These are phyloP conservation scores for Nicotiana paniculata DNA, from an alignment of 257 asterid genomes.

Conservation along the genomic window DNA sequence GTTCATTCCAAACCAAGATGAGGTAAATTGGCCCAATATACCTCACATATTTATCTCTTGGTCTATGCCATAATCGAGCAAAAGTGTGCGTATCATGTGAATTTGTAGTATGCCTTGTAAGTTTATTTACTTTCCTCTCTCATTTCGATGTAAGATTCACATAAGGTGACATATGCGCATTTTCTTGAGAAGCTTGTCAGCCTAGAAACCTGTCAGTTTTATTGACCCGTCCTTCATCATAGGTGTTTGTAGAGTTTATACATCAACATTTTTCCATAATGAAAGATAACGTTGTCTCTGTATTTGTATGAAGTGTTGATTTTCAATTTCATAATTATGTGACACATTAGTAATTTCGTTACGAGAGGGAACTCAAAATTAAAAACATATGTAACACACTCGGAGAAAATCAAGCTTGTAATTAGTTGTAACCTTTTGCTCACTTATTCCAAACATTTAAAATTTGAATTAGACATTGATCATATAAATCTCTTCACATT, in stretches of 20 bases:
- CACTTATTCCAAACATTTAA: background rate
- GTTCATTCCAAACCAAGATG: background rate
- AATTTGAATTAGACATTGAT: background rate
- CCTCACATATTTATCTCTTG: too few relatives aligned
- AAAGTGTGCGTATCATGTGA: too few relatives aligned
- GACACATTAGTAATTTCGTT: background rate
- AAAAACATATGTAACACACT: background rate
- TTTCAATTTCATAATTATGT: background rate
- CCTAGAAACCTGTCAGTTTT: too few relatives aligned
- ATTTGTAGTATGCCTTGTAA: too few relatives aligned
- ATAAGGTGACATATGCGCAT: too few relatives aligned
- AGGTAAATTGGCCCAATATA: too few relatives aligned
- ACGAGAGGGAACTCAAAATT: background rate
- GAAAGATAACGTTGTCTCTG: background rate
- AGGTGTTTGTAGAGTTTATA: background rate
- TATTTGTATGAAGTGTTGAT: background rate
- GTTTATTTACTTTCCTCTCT: too few relatives aligned
- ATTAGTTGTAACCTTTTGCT: background rate
- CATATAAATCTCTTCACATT: background rate
- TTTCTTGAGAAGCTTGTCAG: too few relatives aligned
- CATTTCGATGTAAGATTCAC: too few relatives aligned
- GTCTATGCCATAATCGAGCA: too few relatives aligned
- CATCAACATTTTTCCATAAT: background rate
- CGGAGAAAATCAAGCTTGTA: background rate
- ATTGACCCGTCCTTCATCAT: too few relatives aligned